Base-by-base conservation (phyloP, 2,329 filamentous ascomycete genomes). In the Phaeophleospora eucalypticola region DNA sequence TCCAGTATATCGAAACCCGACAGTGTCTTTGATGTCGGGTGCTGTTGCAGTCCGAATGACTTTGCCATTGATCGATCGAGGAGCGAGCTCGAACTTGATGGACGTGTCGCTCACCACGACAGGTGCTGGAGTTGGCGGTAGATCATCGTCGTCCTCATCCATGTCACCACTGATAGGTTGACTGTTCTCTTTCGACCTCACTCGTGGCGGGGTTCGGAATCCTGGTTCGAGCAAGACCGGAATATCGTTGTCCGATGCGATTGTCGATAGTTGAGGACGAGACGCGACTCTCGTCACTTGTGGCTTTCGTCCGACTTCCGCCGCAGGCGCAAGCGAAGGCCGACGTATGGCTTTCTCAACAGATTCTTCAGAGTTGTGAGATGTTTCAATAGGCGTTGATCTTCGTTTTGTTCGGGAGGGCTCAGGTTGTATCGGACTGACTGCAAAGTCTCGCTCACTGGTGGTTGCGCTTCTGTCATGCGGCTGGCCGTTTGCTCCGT, bases 401-500 rank as follows among this genome's bases (percentile, higher is more conserved):
- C 45, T 47, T 14, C 47, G 48, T 24, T 37, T 53, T 12, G n/a
- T 14, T 10, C 24, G 20, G 9, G n/a, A n/a, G n/a, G 32, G 44
- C 44, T 35, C 18, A 16, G 34, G 24, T 4, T 52, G 41, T 21
- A 45, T 34, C 4, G 53, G 46, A 36, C 41, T 43, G 12, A 41
- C 48, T 3, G 58, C 47, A 45, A 59, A 56, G 33, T 59, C 57
- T 18, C 47, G 40, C 20, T 56, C 49, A 14, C 35, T 45, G n/a
- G 51, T 52, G 4, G 43, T 43, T 16, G 36, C 14, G 24, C 35
- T 48, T 56, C 63, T 58, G 36, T 67, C 64, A 40, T 56, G 56
- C 32, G 45, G 39, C 27, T 65, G 63, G 14, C 63, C 62, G 32
- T 58, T 61, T 58, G 48, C 46, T 62, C 49, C 36, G 27, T 44